These are phyloP conservation scores for Casuarina cunninghamiana DNA, from an alignment of 306 rosid genomes.

Conservation along the genomic window DNA sequence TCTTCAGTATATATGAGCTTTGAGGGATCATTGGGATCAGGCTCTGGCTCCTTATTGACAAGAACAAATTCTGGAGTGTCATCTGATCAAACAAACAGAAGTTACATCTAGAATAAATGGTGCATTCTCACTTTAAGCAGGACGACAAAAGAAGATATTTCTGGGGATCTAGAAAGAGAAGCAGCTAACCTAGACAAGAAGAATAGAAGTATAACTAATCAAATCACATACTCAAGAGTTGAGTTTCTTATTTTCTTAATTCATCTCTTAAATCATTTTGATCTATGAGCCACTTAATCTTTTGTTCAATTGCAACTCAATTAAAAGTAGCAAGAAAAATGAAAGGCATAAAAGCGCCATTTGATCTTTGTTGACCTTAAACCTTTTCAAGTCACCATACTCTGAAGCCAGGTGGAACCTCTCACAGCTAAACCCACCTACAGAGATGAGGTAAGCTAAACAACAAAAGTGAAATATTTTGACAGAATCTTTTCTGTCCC, in stretches of 20 bases:
- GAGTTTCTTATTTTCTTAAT: no score
- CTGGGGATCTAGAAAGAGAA: not conserved
- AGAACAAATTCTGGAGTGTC: constrained; percentile 82
- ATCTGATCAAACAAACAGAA: constrained; percentile 54
- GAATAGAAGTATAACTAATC: not conserved
- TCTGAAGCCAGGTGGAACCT: not conserved
- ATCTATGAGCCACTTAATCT: not conserved
- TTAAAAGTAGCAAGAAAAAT: not conserved
- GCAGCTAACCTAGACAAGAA: constrained; percentile 5
- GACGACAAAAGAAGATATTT: constrained; percentile 12
- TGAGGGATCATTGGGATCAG: constrained; percentile 90
- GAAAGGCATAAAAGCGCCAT: not conserved
- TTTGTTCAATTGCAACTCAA: not conserved
- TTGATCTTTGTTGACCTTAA: not conserved
- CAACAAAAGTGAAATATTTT: not conserved
- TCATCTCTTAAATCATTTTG: no score
- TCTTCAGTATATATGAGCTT: constrained; percentile 62
- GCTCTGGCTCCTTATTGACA: constrained; percentile 77
- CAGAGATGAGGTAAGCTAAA: not conserved
- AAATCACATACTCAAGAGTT: not conserved
- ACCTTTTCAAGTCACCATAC: not conserved
- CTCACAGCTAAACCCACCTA: not conserved
- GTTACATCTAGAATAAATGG: constrained; percentile 17
- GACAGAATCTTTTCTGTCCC: not conserved
- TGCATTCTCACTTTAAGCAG: not conserved